These are phyloP conservation scores for Fusarium multiceps DNA, from an alignment of 2,329 filamentous ascomycete species.

Conservation along the genomic window DNA sequence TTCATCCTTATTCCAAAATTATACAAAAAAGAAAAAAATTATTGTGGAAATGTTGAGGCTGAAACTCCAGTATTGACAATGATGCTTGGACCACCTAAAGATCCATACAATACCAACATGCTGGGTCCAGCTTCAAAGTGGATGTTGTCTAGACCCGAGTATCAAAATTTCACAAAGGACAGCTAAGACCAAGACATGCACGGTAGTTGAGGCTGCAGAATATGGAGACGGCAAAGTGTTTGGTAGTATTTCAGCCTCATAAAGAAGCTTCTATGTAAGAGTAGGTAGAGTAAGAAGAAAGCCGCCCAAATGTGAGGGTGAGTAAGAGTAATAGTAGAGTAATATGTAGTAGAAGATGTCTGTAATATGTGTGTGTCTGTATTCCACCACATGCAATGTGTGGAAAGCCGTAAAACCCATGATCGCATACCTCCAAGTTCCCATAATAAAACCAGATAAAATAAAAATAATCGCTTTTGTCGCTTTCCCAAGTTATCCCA, in stretches of 20 bases:
- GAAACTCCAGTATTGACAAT: constrained; percentile 1
- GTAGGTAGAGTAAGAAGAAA: constrained; percentile 16
- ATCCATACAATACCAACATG: background rate
- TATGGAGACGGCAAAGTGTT: constrained; percentile 19
- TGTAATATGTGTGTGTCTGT: constrained; percentile 7
- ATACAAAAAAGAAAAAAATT: background rate
- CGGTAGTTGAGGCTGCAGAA: constrained; percentile 20
- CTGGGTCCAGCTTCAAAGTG: constrained; percentile 13
- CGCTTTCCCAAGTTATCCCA: constrained; percentile 30
- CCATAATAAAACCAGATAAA: constrained; percentile 9
- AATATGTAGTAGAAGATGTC: constrained; percentile 12
- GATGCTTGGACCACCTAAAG: constrained; percentile 8
- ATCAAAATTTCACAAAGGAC: constrained; percentile 1
- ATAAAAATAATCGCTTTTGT: constrained; percentile 30
- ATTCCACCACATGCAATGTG: background rate
- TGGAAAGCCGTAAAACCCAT: constrained; percentile 30
- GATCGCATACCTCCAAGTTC: constrained; percentile 20
- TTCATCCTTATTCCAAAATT: background rate
- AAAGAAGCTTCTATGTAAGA: constrained; percentile 20
- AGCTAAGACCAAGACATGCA: constrained; percentile 12
- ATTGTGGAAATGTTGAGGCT: constrained; percentile 30
- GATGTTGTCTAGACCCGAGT: background rate
- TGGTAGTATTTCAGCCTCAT: constrained; percentile 27
- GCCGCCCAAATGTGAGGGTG: constrained; percentile 11
- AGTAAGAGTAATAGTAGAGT: constrained; percentile 26